Percentiles rank a stretch among this genome's conserved stretches.
These are phyloP conservation scores for Xenoacremonium recifei DNA, from an alignment of 2,329 filamentous ascomycete genomes.

Conservation along the genomic window DNA sequence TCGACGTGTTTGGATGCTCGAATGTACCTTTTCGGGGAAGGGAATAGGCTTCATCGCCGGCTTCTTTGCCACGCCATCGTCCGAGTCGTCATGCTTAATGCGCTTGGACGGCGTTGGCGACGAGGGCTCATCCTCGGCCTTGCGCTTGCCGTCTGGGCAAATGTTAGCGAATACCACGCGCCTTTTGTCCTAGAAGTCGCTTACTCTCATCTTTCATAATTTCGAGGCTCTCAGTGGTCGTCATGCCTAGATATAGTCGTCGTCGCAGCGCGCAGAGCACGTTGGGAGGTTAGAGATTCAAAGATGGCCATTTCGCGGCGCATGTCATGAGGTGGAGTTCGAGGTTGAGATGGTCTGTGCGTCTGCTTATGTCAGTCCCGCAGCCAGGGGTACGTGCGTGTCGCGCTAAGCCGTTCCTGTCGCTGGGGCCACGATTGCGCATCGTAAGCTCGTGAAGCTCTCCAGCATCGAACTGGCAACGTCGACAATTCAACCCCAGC, in stretches of 20 bases:
- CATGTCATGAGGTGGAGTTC: constrained; percentile 12
- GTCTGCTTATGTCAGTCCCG: constrained; percentile 29
- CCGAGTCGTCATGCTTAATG: constrained; percentile 48
- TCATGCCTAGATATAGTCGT: constrained; percentile 13
- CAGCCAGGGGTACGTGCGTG: constrained; percentile 1
- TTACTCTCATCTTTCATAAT: constrained; percentile 27
- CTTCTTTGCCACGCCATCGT: constrained; percentile 42
- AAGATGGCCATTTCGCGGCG: not conserved
- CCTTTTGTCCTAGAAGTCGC: not conserved
- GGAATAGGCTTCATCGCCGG: constrained; percentile 65
- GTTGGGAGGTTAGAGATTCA: not conserved
- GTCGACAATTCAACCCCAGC: constrained; percentile 10
- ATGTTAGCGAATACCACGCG: not conserved
- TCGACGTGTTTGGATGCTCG: not conserved
- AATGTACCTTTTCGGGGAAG: constrained; percentile 84
- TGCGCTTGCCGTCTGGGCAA: constrained; percentile 62
- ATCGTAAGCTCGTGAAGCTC: constrained; percentile 30
- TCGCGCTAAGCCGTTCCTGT: constrained; percentile 33
- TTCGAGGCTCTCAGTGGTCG: too few species aligned
- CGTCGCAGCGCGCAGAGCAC: not conserved
- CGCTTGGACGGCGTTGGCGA: constrained; percentile 65
- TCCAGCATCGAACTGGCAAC: too few species aligned
- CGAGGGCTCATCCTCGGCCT: constrained; percentile 65
- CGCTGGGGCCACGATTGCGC: constrained; percentile 34
- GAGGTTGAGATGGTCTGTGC: constrained; percentile 22